phyloP scores from a whole-genome alignment of 768 basidiomycete genomes.

The Lactarius vividus region DNA sequence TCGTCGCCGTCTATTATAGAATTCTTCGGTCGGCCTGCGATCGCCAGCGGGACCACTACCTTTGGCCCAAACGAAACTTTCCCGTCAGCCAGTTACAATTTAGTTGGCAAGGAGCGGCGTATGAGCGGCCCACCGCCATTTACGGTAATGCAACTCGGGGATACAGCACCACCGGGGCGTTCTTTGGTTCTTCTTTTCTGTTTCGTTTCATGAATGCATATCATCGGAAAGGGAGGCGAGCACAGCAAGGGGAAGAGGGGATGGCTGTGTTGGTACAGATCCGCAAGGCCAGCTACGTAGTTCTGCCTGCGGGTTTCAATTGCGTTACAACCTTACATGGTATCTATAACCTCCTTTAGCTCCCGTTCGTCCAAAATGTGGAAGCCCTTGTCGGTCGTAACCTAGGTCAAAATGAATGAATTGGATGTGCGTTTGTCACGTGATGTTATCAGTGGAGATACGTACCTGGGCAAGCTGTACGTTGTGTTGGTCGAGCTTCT shows the following conservation, averaged over 20 bases:
- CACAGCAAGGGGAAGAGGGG: background rate
- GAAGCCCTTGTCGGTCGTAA: constrained; percentile 82
- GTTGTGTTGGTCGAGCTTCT: constrained; percentile 98
- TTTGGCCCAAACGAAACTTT: background rate
- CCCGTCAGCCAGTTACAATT: background rate
- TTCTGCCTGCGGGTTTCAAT: background rate
- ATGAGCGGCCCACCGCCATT: background rate
- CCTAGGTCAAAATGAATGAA: constrained; percentile 43
- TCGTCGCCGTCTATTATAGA: constrained; percentile 4
- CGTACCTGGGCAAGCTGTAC: constrained; percentile 92
- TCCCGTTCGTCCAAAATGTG: constrained; percentile 80
- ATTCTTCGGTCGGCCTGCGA: background rate
- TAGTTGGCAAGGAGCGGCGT: background rate
- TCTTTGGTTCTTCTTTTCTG: background rate
- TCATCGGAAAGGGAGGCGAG: background rate
- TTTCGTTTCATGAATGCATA: background rate
- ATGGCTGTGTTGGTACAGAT: constrained; percentile 12
- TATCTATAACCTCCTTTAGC: constrained; percentile 83
- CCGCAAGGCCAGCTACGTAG: constrained; percentile 1
- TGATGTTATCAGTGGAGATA: background rate
- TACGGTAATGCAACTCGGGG: background rate
- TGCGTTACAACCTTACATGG: constrained; percentile 51
- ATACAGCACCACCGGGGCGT: background rate
- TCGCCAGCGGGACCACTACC: background rate
- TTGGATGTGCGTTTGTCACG: background rate